Conservation (phyloP, 1,284 basidiomycete genomes). For the Moesziomyces globuligerus region DNA sequence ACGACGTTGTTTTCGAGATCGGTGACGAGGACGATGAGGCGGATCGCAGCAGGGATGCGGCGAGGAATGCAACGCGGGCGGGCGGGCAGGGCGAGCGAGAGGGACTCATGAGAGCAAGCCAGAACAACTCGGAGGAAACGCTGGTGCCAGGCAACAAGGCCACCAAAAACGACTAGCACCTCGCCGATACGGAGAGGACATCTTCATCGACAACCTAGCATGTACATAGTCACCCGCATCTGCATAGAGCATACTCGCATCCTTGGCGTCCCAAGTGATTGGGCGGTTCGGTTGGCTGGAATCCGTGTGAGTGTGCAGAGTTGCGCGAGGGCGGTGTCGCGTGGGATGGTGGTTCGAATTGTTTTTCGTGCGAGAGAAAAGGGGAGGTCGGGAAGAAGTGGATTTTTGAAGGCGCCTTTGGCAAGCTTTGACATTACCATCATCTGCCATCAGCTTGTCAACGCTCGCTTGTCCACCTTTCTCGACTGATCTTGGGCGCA, state of each 20-base stretch:
- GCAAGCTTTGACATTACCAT: background rate
- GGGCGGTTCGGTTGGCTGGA: background rate
- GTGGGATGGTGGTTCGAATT: background rate
- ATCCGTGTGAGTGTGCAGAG: background rate
- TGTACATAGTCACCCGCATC: conserved; percentile 2
- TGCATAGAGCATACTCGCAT: background rate
- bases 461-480: background rate
- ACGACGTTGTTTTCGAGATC: conserved; percentile 58
- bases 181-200: too few species aligned
- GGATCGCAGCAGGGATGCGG: conserved; percentile 19
- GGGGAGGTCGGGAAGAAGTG: too few species aligned
- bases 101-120: conserved; percentile 36
- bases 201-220: background rate
- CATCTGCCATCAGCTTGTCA: background rate
- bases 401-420: background rate
- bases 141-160: conserved; percentile 44
- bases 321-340: background rate
- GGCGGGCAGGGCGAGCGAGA: conserved; percentile 22
- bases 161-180: conserved; percentile 38
- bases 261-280: too few species aligned
- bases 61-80: background rate
- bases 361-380: conserved; percentile 18
- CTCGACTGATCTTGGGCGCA: too few species aligned
- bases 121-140: conserved; percentile 46
- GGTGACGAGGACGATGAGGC: conserved; percentile 55